A percentile compares a stretch with the other conserved stretches of the same genome.
Evolutionary conservation across 2,329 filamentous ascomycete species (phyloP).

Genomic region (Zymoseptoria passerinii): DNA sequence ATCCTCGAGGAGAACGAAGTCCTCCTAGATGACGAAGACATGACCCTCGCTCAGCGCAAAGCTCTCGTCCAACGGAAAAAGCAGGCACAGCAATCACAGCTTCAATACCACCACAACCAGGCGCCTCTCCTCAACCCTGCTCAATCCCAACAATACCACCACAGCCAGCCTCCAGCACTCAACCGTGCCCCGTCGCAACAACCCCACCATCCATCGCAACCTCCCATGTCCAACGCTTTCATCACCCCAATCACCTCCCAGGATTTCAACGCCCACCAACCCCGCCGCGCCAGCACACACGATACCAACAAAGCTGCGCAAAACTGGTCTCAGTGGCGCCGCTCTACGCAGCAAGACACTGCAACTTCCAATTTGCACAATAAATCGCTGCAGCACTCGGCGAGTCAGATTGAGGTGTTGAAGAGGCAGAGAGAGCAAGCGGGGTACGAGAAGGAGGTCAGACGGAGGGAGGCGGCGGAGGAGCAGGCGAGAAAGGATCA

Average conservation of each 20-base stretch:
- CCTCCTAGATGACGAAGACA: slow-evolving; percentile 46
- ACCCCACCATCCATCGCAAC: not conserved
- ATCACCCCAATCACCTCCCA: not conserved
- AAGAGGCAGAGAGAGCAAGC: not conserved
- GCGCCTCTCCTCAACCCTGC: not conserved
- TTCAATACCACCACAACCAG: slow-evolving; percentile 1
- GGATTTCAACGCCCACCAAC: slow-evolving; percentile 47
- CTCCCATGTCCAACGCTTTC: not conserved
- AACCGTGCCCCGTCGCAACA: not conserved
- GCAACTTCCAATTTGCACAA: not conserved
- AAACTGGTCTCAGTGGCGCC: slow-evolving; percentile 42
- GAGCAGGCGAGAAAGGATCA: slow-evolving; percentile 60
- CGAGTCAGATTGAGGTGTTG: not conserved
- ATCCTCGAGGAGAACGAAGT: slow-evolving; percentile 23
- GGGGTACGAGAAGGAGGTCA: slow-evolving; percentile 47
- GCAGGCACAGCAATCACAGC: slow-evolving; percentile 2
- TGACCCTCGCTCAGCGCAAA: slow-evolving; percentile 60
- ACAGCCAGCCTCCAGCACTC: slow-evolving; percentile 1
- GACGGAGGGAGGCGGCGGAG: slow-evolving; percentile 50
- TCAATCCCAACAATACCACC: not conserved
- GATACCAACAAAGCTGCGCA: slow-evolving; percentile 39
- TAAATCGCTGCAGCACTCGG: not conserved
- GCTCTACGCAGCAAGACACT: not conserved
- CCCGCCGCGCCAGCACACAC: slow-evolving; percentile 40
- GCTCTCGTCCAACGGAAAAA: slow-evolving; percentile 28